Conservation (phyloP, 176 grass and related monocot species). For the Themeda triandra region DNA sequence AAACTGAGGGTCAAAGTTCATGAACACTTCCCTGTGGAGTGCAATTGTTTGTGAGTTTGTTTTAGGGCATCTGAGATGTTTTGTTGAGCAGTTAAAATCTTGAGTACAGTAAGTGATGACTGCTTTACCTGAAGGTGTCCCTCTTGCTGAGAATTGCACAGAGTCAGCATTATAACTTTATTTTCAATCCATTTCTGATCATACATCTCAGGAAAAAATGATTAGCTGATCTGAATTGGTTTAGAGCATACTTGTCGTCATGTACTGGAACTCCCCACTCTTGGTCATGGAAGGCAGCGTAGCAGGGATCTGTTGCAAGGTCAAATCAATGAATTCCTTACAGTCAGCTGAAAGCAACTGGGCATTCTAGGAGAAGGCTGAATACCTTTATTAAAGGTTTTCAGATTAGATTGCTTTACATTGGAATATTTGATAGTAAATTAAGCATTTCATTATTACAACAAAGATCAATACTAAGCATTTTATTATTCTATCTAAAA, state of each 20-base stretch:
- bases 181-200: constrained; percentile 10
- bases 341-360: constrained; percentile 25
- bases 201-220: background rate
- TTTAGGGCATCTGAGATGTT: background rate
- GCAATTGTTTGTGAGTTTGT: background rate
- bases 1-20: constrained; percentile 74
- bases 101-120: background rate
- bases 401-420: constrained; percentile 10
- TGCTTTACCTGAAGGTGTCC: constrained; percentile 64
- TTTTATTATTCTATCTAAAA: background rate
- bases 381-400: background rate
- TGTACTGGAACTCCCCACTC: constrained; percentile 95
- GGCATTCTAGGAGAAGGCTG: constrained; percentile 14
- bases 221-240: background rate
- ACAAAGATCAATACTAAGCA: background rate
- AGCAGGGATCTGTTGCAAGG: constrained; percentile 76
- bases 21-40: constrained; percentile 84
- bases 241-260: constrained; percentile 76
- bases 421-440: background rate
- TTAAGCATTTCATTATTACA: background rate
- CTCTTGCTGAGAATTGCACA: constrained; percentile 96
- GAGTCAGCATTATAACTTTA: constrained; percentile 54
- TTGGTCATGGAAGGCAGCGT: constrained; percentile 83
- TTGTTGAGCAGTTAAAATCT: background rate
- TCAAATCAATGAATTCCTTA: constrained; percentile 30